These are phyloP conservation scores for Apiospora pterosperma DNA, from an alignment of 2,329 filamentous ascomycete genomes.

Conservation along the genomic window DNA sequence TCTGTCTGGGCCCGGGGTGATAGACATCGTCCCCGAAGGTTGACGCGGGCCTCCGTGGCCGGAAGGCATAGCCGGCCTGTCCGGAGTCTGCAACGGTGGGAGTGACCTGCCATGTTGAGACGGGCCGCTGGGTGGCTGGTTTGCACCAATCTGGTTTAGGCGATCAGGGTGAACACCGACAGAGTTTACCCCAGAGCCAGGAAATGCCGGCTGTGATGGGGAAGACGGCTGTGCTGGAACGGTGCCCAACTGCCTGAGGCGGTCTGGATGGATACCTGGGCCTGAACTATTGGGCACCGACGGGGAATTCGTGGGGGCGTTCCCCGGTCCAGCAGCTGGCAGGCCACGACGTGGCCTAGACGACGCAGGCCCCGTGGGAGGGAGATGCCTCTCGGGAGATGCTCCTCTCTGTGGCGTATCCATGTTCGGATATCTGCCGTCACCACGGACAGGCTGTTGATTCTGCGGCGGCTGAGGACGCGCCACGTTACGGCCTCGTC, in stretches of 20 bases:
- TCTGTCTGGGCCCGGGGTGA: conserved; percentile 18
- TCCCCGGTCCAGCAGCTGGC: conserved; percentile 17
- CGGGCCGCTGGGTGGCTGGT: conserved; percentile 18
- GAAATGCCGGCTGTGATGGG: conserved; percentile 18
- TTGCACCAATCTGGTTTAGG: conserved; percentile 33
- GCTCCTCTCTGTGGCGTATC: conserved; percentile 37
- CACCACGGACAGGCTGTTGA: conserved; percentile 34
- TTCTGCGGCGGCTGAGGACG: conserved; percentile 31
- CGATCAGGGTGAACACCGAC: conserved; percentile 39
- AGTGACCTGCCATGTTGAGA: conserved; percentile 22
- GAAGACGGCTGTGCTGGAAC: conserved; percentile 12
- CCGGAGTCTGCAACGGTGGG: conserved; percentile 28
- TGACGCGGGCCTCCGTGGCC: conserved; percentile 22
- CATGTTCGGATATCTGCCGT: conserved; percentile 37
- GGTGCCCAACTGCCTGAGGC: conserved; percentile 24
- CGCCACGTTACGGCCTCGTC: conserved; percentile 41
- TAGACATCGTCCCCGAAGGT: conserved; percentile 15
- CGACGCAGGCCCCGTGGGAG: conserved; percentile 51
- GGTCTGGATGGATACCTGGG: conserved; percentile 27
- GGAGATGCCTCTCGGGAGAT: conserved; percentile 46
- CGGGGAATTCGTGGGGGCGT: conserved; percentile 20
- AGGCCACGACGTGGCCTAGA: conserved; percentile 43
- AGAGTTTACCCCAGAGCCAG: conserved; percentile 18
- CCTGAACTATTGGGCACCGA: conserved; percentile 16
- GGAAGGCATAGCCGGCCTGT: conserved; percentile 26